Base-by-base conservation (phyloP, 495 filamentous ascomycete genomes). In the Daldinia decipiens region DNA sequence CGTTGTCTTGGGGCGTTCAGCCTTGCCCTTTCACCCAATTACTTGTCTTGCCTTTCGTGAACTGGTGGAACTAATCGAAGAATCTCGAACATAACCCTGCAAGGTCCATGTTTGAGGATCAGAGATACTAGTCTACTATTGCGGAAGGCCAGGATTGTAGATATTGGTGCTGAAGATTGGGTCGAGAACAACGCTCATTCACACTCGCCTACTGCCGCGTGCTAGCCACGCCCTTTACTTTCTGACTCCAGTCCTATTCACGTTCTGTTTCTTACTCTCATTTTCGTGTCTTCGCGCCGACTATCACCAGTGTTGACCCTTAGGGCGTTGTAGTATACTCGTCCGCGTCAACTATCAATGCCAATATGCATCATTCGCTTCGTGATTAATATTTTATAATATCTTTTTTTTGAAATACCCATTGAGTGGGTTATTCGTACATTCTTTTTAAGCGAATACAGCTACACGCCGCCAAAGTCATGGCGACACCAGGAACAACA, bases 401-500 rank as follows among this genome's bases (percentile, higher is more conserved):
- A 62, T 47, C 47, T 36, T 58, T 15, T 13, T 58, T 21, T 62
- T 34, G 24, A 24, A 38, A 31, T 45, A 67, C 79, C 85, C 84
- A 85, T 84, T 83, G 84, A 85, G 65, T 86, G 84, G 84, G 83
- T 71, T 76, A 79, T 80, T 79, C 68, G 71, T 75, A 67, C 52
- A 57, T 56, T 19, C 67, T 58, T 40, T 71, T 75, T 74, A 24
- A 47, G 43, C 43, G 43, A 47, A 47, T 68, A 65, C 54, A 66
- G 38, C 59, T 66, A 54, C 59, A 70, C 68, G 65, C 57, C 67
- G 70, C 70, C 57, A 71, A 77, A 74, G 78, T 70, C 72, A 84
- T 85, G 82, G 81, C 81, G 26, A 76, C 80, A 70, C 75, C 80
- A 62, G 84, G 77, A 69, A 71, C 81, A 71, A 78, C 80, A 43